Evolutionary conservation across 2,329 filamentous ascomycete genomes (phyloP).

Genomic region (Xylaria sp.): DNA sequence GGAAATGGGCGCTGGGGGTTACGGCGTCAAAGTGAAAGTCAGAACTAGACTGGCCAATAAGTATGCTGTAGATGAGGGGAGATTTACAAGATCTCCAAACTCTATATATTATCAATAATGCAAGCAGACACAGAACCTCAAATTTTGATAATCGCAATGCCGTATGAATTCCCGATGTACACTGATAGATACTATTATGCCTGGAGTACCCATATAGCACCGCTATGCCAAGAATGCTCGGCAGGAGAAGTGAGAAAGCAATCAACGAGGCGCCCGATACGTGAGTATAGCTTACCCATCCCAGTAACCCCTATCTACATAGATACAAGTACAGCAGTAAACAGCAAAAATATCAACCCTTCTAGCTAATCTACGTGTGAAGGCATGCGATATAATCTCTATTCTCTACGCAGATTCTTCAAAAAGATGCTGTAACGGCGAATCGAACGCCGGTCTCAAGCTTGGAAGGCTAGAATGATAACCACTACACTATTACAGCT

Average conservation of each 20-base stretch:
- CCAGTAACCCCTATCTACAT: too few relatives aligned
- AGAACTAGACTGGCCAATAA: background rate
- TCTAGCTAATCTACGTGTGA: background rate
- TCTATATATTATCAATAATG: background rate
- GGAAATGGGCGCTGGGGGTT: slow-evolving; percentile 5
- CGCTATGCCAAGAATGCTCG: too few relatives aligned
- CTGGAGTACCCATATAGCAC: background rate
- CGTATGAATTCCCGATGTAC: background rate
- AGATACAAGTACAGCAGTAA: too few relatives aligned
- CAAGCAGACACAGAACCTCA: background rate
- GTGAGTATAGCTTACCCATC: too few relatives aligned
- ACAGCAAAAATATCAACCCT: background rate
- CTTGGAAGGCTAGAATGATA: slow-evolving; percentile 40
- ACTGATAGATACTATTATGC: background rate
- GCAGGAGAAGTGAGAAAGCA: background rate
- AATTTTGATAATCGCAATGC: too few relatives aligned
- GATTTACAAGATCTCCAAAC: slow-evolving; percentile 18
- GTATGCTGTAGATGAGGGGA: background rate
- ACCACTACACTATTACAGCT: slow-evolving; percentile 38
- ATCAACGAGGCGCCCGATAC: background rate
- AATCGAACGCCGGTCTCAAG: slow-evolving; percentile 40
- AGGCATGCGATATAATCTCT: background rate
- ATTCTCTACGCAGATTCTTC: background rate
- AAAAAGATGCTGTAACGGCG: slow-evolving; percentile 35
- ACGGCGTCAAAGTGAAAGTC: slow-evolving; percentile 4